Percentiles rank a stretch among this genome's conserved stretches.
These are phyloP conservation scores for Thamnidium elegans DNA, from an alignment of 192 early-diverging fungal genomes.

Conservation along the genomic window DNA sequence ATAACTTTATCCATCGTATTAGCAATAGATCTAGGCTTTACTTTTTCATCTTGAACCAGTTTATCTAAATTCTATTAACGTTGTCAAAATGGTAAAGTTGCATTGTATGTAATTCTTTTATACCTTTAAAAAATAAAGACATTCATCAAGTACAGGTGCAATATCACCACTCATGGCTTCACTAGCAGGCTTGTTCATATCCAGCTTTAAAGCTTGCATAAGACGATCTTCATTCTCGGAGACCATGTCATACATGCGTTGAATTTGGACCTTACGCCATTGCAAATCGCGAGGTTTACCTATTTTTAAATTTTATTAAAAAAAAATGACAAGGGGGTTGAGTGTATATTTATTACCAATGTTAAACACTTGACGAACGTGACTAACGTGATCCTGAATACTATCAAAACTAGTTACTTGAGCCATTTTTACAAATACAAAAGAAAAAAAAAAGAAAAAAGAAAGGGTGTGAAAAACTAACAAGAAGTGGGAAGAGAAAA, in stretches of 20 bases:
- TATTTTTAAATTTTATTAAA: slow-evolving; percentile 11
- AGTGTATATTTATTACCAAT: slow-evolving; percentile 26
- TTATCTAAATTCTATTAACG: slow-evolving; percentile 59
- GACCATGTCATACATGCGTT: slow-evolving; percentile 55
- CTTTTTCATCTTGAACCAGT: slow-evolving; percentile 49
- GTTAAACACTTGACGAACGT: slow-evolving; percentile 42
- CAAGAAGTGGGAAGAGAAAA: not conserved
- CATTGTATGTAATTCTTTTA: too few species aligned
- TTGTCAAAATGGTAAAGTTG: too few species aligned
- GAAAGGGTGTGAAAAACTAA: not conserved
- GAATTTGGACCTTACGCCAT: slow-evolving; percentile 61
- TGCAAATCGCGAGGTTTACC: slow-evolving; percentile 43
- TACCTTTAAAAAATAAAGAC: slow-evolving; percentile 38
- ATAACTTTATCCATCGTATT: slow-evolving; percentile 46
- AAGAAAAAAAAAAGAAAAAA: not conserved
- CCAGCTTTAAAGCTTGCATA: slow-evolving; percentile 51
- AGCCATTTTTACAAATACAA: slow-evolving; percentile 10
- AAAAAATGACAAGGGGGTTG: not conserved
- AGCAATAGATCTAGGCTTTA: slow-evolving; percentile 34
- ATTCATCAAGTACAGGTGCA: slow-evolving; percentile 44
- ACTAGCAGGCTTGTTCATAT: slow-evolving; percentile 52
- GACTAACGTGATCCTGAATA: slow-evolving; percentile 40
- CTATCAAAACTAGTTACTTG: slow-evolving; percentile 43
- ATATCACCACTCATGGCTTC: slow-evolving; percentile 61
- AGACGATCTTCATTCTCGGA: slow-evolving; percentile 56